Conservation (phyloP, 164 flowering plant species). For the Protea cynaroides region DNA sequence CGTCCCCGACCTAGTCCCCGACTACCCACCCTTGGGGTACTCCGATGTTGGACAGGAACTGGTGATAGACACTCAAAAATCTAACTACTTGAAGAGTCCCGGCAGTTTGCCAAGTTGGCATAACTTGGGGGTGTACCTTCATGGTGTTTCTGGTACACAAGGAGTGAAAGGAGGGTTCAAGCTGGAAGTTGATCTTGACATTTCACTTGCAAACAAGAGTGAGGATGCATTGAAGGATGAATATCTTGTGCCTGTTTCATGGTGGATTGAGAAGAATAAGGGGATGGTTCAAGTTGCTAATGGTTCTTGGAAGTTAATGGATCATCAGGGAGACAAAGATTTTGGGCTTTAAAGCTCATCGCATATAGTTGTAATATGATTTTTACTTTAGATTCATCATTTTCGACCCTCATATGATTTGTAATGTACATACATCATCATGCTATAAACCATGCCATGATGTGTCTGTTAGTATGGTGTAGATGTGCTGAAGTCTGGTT, state of each 20-base stretch:
- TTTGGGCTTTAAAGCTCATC: too few relatives aligned
- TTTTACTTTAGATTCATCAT: too few relatives aligned
- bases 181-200: conserved; percentile 51
- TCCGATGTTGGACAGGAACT: conserved; percentile 59
- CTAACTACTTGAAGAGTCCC: conserved; percentile 55
- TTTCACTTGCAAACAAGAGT: conserved; percentile 54
- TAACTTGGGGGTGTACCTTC: conserved; percentile 64
- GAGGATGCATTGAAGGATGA: conserved; percentile 53
- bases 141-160: conserved; percentile 84
- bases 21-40: conserved; percentile 59
- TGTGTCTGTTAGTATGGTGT: too few relatives aligned
- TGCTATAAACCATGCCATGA: too few relatives aligned
- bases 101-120: conserved; percentile 46
- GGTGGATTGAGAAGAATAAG: conserved; percentile 63
- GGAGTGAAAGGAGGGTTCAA: conserved; percentile 52
- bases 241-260: conserved; percentile 49
- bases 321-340: conserved; percentile 5
- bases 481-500: too few relatives aligned
- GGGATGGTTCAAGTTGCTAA: conserved; percentile 71
- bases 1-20: conserved; percentile 54
- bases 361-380: too few relatives aligned
- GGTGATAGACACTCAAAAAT: conserved; percentile 51
- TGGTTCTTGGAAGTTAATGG: conserved; percentile 74
- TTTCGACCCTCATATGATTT: too few relatives aligned
- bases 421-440: too few relatives aligned